These are phyloP conservation scores for Ophiocordyceps camponoti-saundersi DNA, from an alignment of 2,329 filamentous ascomycete genomes.

Conservation along the genomic window DNA sequence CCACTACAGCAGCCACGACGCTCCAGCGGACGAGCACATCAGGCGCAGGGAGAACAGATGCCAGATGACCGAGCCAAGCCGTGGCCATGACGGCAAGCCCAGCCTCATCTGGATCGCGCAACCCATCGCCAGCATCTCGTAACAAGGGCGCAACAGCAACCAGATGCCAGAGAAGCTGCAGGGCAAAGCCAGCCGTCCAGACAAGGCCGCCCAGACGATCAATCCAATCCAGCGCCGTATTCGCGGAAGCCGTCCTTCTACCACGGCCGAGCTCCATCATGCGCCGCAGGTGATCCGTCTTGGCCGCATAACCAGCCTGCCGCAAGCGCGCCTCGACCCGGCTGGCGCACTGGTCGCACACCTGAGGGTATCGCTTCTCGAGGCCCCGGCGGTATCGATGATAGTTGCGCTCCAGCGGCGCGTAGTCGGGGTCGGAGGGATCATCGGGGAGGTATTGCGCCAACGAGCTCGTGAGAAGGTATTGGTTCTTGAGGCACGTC, in stretches of 20 bases:
- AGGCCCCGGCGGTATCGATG: slow-evolving; percentile 54
- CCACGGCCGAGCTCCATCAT: slow-evolving; percentile 51
- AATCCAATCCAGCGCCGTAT: slow-evolving; percentile 24
- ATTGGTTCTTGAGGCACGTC: slow-evolving; percentile 78
- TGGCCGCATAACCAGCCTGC: slow-evolving; percentile 61
- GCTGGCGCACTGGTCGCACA: slow-evolving; percentile 67
- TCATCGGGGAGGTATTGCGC: slow-evolving; percentile 62
- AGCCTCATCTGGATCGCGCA: slow-evolving; percentile 16
- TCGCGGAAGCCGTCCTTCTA: slow-evolving; percentile 10
- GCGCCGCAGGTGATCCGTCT: slow-evolving; percentile 61
- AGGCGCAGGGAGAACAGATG: slow-evolving; percentile 19
- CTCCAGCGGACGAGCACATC: slow-evolving; percentile 27
- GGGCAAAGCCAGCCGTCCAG: slow-evolving; percentile 29
- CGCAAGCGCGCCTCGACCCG: slow-evolving; percentile 53
- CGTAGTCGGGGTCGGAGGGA: slow-evolving; percentile 49
- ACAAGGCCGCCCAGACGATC: slow-evolving; percentile 23
- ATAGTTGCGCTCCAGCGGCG: slow-evolving; percentile 48
- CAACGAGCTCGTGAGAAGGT: slow-evolving; percentile 57
- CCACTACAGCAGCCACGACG: slow-evolving; percentile 29
- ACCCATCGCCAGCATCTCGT: slow-evolving; percentile 11
- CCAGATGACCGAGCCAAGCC: slow-evolving; percentile 4
- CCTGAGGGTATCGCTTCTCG: slow-evolving; percentile 73
- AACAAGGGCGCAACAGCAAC: slow-evolving; percentile 11
- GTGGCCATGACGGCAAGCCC: slow-evolving; percentile 4
- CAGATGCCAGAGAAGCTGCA: slow-evolving; percentile 35